Base-by-base conservation (phyloP, 192 early-diverging fungal species). In the Rhizophlyctis rosea region DNA sequence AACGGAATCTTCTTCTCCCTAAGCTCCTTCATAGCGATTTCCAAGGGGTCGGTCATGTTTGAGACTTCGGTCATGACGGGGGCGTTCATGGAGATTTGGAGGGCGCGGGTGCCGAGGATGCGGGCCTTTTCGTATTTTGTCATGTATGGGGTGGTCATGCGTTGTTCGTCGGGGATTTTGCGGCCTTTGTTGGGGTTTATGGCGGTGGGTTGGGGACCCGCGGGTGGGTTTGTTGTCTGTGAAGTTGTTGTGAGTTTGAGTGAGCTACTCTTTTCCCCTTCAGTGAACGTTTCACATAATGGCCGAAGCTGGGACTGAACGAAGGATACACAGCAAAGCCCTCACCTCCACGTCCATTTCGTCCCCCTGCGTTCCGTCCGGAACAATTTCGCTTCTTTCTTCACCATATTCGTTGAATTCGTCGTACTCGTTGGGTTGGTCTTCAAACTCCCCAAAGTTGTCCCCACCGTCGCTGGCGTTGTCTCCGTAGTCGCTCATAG, bases 21-120 rank as follows among this genome's bases (percentile, higher is more conserved):
- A 59, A 98, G 80, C 68, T 98, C 96, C 76, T 91, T 92, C 78
- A 91, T 87, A 1, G 96, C 94, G 79, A 98, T 98, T 57, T 83
- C 83, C 16, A 96, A 81, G 32, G 96, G 90, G 75, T 98, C 96
- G 7, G 89, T 85, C 73, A 97, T 94, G 48, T 93, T 93, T 50
- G 90, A 89, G 32, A 95, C 75, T 69, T 96, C 92, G 18, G 96
- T 91, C 81, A 95, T 87, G n/a, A 95, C 89, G 24, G 94, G 96
- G n/a, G 96, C 96, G 74, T 95, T 98, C 88, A 98, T 93, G 78
- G 87, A 90, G 64, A 98, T 93, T 72, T 98, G 94, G 66, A 97
- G 84, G 3, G 96, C 96, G 28, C 96, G 85, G 11, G 94, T 93
- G 39, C 76, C 76, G 30, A 75, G 70, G 21, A 75, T 63, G 18